Evolutionary conservation across 805 yeast species (phyloP).

Genomic region (Blastobotrys attinorum): DNA sequence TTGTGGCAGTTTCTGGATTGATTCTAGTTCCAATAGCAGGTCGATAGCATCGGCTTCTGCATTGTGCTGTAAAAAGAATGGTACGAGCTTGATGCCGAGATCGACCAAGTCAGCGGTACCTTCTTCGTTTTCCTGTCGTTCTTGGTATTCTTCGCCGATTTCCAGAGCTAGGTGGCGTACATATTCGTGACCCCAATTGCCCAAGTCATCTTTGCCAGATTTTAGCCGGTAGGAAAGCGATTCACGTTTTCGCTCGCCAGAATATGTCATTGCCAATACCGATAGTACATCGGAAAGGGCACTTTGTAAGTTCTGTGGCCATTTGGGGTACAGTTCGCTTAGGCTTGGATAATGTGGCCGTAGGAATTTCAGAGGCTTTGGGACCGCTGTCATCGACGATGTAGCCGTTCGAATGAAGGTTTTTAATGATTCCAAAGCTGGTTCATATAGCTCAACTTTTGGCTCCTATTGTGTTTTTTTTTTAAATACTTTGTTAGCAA

Average conservation of each 20-base stretch:
- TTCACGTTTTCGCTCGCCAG: conserved; percentile 72
- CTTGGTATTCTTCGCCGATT: conserved; percentile 73
- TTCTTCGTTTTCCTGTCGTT: conserved; percentile 20
- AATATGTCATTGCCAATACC: conserved; percentile 89
- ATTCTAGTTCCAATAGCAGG: conserved; percentile 79
- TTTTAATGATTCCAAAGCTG: conserved; percentile 65
- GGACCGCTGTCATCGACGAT: conserved; percentile 98
- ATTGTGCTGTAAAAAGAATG: conserved; percentile 85
- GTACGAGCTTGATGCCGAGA: conserved; percentile 71
- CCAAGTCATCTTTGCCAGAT: conserved; percentile 48
- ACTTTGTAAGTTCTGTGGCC: conserved; percentile 46
- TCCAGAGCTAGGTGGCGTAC: conserved; percentile 92
- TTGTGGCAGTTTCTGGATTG: conserved; percentile 71
- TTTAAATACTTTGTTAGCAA: background rate
- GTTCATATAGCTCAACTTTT: conserved; percentile 39
- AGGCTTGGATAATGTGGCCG: conserved; percentile 78
- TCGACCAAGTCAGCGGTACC: conserved; percentile 41
- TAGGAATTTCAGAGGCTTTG: conserved; percentile 92
- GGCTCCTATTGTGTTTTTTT: conserved; percentile 22
- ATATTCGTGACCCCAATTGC: conserved; percentile 97
- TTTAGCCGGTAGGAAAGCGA: conserved; percentile 71
- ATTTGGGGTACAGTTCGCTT: conserved; percentile 54
- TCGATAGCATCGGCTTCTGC: conserved; percentile 99
- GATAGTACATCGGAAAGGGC: conserved; percentile 83
- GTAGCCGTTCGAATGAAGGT: conserved; percentile 83